These are phyloP conservation scores for Fusarium sp. DNA, from an alignment of 2,329 filamentous ascomycete genomes.

Conservation along the genomic window DNA sequence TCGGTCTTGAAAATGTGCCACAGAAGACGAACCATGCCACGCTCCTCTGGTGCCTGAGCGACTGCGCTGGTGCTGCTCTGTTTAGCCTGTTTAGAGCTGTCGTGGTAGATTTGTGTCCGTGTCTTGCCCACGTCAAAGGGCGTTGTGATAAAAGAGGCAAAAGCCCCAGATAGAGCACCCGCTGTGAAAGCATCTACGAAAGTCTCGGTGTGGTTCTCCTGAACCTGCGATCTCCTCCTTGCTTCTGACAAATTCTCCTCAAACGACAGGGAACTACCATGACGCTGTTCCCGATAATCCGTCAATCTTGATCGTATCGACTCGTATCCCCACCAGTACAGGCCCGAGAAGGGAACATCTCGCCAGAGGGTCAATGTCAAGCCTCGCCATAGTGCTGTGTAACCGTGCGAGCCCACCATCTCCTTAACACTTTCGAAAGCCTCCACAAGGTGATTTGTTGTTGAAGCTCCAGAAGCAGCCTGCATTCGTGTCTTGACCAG, in stretches of 20 bases:
- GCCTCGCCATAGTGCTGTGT: slow-evolving; percentile 89
- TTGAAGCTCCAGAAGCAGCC: slow-evolving; percentile 73
- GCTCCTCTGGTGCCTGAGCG: slow-evolving; percentile 75
- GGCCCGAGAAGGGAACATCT: slow-evolving; percentile 95
- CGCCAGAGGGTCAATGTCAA: slow-evolving; percentile 93
- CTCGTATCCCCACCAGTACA: slow-evolving; percentile 99
- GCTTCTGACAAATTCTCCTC: slow-evolving; percentile 57
- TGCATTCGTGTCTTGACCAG: slow-evolving; percentile 95
- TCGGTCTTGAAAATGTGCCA: slow-evolving; percentile 92
- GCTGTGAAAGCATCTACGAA: slow-evolving; percentile 92
- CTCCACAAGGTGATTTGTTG: slow-evolving; percentile 80
- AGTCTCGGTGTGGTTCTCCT: slow-evolving; percentile 80
- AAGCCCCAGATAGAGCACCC: slow-evolving; percentile 84
- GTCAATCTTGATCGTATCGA: slow-evolving; percentile 80
- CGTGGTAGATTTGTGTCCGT: slow-evolving; percentile 85
- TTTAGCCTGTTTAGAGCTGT: slow-evolving; percentile 55
- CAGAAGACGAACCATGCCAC: slow-evolving; percentile 85
- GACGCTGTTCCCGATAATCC: slow-evolving; percentile 72
- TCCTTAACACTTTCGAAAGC: slow-evolving; percentile 82
- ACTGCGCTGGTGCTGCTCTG: slow-evolving; percentile 51
- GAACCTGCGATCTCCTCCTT: slow-evolving; percentile 71
- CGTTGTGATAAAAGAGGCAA: slow-evolving; percentile 90
- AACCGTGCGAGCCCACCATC: slow-evolving; percentile 85
- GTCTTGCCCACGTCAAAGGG: slow-evolving; percentile 99
- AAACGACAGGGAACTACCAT: slow-evolving; percentile 58